A percentile compares a stretch with the other conserved stretches of the same genome.
These are phyloP conservation scores for Desmodesmus armatus DNA, from an alignment of 139 green algal genomes.

Conservation along the genomic window DNA sequence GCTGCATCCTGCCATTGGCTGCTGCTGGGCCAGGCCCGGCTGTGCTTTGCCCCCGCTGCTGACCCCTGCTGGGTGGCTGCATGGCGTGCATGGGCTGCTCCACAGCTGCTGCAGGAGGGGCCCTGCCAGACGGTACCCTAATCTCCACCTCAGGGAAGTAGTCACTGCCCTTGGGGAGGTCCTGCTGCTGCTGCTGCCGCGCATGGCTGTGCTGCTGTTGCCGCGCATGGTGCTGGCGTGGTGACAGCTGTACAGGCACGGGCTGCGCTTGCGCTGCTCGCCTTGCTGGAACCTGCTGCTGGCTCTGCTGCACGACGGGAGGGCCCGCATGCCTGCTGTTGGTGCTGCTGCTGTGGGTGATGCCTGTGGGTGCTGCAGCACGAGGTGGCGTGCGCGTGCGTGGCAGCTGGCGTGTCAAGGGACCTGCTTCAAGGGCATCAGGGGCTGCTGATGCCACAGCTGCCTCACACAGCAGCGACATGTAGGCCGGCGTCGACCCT, in stretches of 20 bases:
- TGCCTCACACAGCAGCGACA: too few species aligned
- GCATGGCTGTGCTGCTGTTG: constrained; percentile 9
- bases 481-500: too few species aligned
- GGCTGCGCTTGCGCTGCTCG: not conserved
- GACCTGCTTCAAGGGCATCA: not conserved
- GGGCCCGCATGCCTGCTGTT: not conserved
- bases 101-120: not conserved
- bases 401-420: not conserved
- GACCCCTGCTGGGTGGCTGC: too few species aligned
- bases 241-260: not conserved
- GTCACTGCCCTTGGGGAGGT: not conserved
- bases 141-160: constrained; percentile 45
- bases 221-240: too few species aligned
- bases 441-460: not conserved
- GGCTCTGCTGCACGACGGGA: not conserved
- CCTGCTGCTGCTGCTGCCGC: constrained; percentile 10
- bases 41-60: too few species aligned
- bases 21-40: too few species aligned
- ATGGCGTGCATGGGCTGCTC: not conserved
- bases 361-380: not conserved
- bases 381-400: too few species aligned
- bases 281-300: constrained; percentile 8
- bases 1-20: too few species aligned
- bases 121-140: constrained; percentile 18
- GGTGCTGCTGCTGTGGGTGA: not conserved